Percentiles rank a stretch among this genome's conserved stretches.
phyloP scores from a whole-genome alignment of 1,139 yeast genomes.

The Scheffersomyces cryptocercus region DNA sequence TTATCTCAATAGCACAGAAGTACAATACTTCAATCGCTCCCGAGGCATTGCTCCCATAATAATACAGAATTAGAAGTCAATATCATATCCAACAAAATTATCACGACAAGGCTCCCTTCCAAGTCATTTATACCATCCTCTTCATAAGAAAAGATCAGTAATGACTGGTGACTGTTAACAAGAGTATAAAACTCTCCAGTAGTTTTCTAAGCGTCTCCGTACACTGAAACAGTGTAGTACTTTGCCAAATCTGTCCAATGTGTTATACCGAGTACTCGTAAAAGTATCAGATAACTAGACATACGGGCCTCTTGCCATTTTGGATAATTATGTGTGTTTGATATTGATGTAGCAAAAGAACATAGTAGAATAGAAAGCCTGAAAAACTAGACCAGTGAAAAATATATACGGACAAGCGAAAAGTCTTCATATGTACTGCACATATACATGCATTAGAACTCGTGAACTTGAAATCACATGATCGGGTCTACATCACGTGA shows the following conservation, averaged over 20 bases:
- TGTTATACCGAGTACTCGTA: constrained; percentile 1
- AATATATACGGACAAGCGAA: background rate
- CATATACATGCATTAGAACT: background rate
- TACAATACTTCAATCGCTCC: no score
- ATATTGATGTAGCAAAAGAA: constrained; percentile 8
- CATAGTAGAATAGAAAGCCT: background rate
- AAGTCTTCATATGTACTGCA: no score
- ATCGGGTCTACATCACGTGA: background rate
- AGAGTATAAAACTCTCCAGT: background rate
- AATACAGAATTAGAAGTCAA: no score
- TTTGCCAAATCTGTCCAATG: constrained; percentile 2
- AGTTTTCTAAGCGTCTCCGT: no score
- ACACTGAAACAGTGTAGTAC: background rate
- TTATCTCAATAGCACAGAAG: no score
- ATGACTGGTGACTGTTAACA: constrained; percentile 25
- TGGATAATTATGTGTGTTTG: constrained; percentile 30
- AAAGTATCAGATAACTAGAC: constrained; percentile 28
- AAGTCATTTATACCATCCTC: constrained; percentile 14
- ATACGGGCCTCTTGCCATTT: constrained; percentile 97
- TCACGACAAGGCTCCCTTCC: constrained; percentile 45
- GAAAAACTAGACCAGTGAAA: background rate
- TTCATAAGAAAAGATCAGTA: constrained; percentile 4
- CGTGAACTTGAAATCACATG: background rate
- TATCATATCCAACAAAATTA: constrained; percentile 11
- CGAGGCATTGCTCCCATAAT: no score